Percentiles rank a stretch among this genome's conserved stretches.
Evolutionary conservation across 75 land plant species (phyloP).

Genomic region (Pinus taeda): DNA sequence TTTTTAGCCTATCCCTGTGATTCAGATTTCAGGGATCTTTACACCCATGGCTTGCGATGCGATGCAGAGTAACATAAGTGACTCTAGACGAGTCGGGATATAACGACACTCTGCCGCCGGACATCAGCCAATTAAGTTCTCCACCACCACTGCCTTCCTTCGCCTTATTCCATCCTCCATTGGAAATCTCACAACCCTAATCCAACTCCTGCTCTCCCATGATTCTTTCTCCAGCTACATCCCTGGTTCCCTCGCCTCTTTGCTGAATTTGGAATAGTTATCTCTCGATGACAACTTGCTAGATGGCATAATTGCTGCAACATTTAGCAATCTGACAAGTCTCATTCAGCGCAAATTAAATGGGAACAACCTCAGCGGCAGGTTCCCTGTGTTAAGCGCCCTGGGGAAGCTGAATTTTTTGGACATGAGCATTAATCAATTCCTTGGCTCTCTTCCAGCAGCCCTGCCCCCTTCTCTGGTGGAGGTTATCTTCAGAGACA

Average conservation of each 20-base stretch:
- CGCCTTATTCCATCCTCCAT: slow-evolving; percentile 48
- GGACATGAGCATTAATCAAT: slow-evolving; percentile 46
- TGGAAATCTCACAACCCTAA: slow-evolving; percentile 26
- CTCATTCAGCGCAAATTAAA: slow-evolving; percentile 49
- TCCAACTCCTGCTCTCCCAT: slow-evolving; percentile 35
- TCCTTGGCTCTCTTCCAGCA: slow-evolving; percentile 40
- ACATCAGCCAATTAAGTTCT: slow-evolving; percentile 30
- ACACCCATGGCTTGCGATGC: slow-evolving; percentile 79
- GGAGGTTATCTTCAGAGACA: slow-evolving; percentile 48
- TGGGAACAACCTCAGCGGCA: slow-evolving; percentile 44
- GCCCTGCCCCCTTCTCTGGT: slow-evolving; percentile 37
- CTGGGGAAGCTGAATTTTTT: slow-evolving; percentile 26
- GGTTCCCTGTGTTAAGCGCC: slow-evolving; percentile 40
- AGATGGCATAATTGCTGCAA: slow-evolving; percentile 31
- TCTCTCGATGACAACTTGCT: slow-evolving; percentile 45
- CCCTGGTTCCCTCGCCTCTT: slow-evolving; percentile 49
- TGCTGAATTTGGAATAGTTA: no score
- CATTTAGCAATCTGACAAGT: slow-evolving; percentile 12
- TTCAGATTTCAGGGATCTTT: slow-evolving; percentile 30
- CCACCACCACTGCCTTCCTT: slow-evolving; percentile 40
- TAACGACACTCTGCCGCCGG: slow-evolving; percentile 28
- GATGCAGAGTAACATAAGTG: slow-evolving; percentile 47
- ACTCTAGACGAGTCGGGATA: no score
- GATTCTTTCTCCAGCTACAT: slow-evolving; percentile 60
- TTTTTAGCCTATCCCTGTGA: slow-evolving; percentile 78